Evolutionary conservation across 306 rosid genomes (phyloP), one percentile per base, ranked within the genome.

Genomic region (Casuarina equisetifolia): DNA sequence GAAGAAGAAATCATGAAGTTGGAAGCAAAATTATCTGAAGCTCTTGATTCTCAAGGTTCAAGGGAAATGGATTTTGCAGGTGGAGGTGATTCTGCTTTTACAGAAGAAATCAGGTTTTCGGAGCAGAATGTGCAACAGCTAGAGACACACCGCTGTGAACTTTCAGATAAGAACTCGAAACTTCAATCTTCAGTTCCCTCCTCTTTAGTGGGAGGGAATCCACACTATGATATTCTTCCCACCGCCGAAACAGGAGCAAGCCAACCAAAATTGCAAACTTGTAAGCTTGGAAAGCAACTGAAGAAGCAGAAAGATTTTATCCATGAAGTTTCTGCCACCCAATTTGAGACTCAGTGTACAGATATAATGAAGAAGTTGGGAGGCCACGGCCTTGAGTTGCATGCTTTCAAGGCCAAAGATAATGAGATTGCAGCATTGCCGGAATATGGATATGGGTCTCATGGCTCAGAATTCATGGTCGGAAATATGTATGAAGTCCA

Each of bases 21-120:
- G 74, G 80, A 84, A 50, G 80, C 72, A 38, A 86, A 81, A 73
- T 71, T 84, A 44, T 77, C 74, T 11, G 82, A 86, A n/a, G 83
- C 85, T 76, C 70, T 82, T 64, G 43, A 78, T 80, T 61, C 77
- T 77, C 51, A 15, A 42, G 46, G 40, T 45, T 6, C 35, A 20
- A 36, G 17, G 58, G 43, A 42, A 15, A 19, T 58, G 3, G 10
- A 51, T 17, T 11, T 20, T 2, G n/a, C 25, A 17, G 17, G 25
- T 11, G 59, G 50, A 25, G 25, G 57, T 63, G n/a, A 32, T 25
- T 3, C 43, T 7, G 53, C 39, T 62, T 76, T 76, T 70, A 59
- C 75, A 67, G 52, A 58, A 52, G 83, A 82, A 78, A 82, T 69
- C 38, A 55, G 55, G 42, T 70, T 75, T 72, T 39, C 82, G 61